These are phyloP conservation scores for Ophiostoma quercus DNA, from an alignment of 2,329 filamentous ascomycete genomes.

Conservation along the genomic window DNA sequence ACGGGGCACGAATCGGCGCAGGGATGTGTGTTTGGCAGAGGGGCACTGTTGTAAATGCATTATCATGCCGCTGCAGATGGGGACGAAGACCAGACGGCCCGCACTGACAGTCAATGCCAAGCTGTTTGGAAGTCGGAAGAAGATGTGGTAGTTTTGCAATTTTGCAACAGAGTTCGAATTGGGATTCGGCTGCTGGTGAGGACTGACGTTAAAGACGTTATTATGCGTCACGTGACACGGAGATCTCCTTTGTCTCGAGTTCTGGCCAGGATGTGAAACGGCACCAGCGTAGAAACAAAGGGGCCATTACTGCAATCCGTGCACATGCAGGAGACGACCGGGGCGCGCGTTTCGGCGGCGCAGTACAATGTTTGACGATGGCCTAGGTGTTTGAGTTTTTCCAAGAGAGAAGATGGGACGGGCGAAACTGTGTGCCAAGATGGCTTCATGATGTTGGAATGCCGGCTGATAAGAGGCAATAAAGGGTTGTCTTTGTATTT, in stretches of 20 bases:
- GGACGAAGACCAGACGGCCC: conserved; percentile 2
- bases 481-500: background rate
- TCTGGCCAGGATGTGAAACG: conserved; percentile 20
- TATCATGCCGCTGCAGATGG: conserved; percentile 7
- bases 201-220: background rate
- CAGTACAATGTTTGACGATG: conserved; percentile 5
- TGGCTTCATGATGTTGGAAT: background rate
- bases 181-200: background rate
- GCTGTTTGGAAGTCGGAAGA: conserved; percentile 4
- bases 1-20: conserved; percentile 7
- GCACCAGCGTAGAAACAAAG: background rate
- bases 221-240: background rate
- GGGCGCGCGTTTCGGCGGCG: conserved; percentile 5
- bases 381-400: background rate
- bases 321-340: conserved; percentile 14
- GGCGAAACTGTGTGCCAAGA: background rate
- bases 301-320: conserved; percentile 2
- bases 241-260: conserved; percentile 5
- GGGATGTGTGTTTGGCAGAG: conserved; percentile 5
- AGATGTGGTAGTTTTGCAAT: background rate
- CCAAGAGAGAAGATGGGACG: background rate
- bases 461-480: background rate
- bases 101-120: conserved; percentile 9
- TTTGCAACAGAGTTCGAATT: background rate
- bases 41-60: conserved; percentile 1